Evolutionary conservation across 768 basidiomycete genomes (phyloP), one percentile per base, ranked within the genome.

Genomic region (Exsudoporus frostii): DNA sequence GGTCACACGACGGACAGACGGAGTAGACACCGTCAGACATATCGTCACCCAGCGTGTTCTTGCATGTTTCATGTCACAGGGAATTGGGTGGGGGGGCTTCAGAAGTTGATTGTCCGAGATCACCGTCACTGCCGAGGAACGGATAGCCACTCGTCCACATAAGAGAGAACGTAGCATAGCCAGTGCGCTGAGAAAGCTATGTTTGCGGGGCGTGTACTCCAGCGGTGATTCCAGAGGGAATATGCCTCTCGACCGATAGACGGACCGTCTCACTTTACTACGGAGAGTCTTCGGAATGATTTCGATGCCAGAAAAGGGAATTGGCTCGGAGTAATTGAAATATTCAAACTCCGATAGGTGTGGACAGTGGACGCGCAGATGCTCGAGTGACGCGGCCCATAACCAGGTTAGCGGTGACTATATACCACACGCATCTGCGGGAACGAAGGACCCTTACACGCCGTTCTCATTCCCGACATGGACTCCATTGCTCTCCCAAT

Each of bases 401-500:
- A 39, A 20, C 4, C 13, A 40, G 7, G 13, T 22, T 11, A 38
- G 19, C 38, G 5, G 38, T 1, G 14, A 40, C 20, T 22, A 13
- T 14, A 14, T 4, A 39, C 20, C 7, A 22, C n/a, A 13, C 17
- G 17, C 29, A 9, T 30, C 29, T 30, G 11, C 33, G 33, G 15
- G n/a, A 37, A 40, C 39, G 7, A 22, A 13, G 4, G 19, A 38
- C 14, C 5, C 34, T 17, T 20, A 20, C 20, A 40, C 20, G 14
- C 1, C 20, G 7, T 22, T 24, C 38, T 36, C 19, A 40, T 10
- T 7, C n/a, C 0, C 17, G 38, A 29, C 51, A 51, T 51, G 49
- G 53, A 45, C 45, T 1, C 40, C 11, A 32, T 42, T 36, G 61
- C 71, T 2, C 69, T 71, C 34, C 74, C 76, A 22, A 80, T 82